Conservation (phyloP, 2,329 filamentous ascomycete species). For the Immersiporthe knoxdaviesiana region DNA sequence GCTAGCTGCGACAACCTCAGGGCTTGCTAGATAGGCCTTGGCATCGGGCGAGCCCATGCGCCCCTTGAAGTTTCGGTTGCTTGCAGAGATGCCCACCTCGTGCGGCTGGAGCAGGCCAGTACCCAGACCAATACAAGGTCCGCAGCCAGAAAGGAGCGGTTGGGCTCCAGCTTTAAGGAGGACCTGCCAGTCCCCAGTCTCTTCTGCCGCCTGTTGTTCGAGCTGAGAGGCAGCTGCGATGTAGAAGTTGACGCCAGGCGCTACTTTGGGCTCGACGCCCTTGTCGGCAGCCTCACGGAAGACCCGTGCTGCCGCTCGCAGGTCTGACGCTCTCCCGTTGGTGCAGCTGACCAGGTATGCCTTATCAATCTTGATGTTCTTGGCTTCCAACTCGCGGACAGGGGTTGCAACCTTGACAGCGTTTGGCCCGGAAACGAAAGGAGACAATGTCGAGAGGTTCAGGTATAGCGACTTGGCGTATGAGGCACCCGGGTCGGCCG, state of each 20-base stretch:
- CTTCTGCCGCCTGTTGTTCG: slow-evolving; percentile 79
- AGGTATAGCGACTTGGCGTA: slow-evolving; percentile 86
- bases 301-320: slow-evolving; percentile 80
- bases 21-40: slow-evolving; percentile 83
- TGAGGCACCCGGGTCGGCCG: slow-evolving; percentile 73
- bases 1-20: slow-evolving; percentile 90
- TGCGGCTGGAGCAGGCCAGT: slow-evolving; percentile 77
- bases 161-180: slow-evolving; percentile 76
- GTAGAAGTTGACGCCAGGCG: slow-evolving; percentile 80
- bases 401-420: slow-evolving; percentile 87
- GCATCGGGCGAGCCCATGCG: slow-evolving; percentile 82
- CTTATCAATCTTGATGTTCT: slow-evolving; percentile 82
- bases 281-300: slow-evolving; percentile 75
- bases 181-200: slow-evolving; percentile 81
- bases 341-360: slow-evolving; percentile 98
- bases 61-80: slow-evolving; percentile 89
- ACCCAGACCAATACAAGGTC: slow-evolving; percentile 81
- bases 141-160: slow-evolving; percentile 71
- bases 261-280: slow-evolving; percentile 68
- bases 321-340: slow-evolving; percentile 79
- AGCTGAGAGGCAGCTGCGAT: slow-evolving; percentile 81
- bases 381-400: slow-evolving; percentile 69
- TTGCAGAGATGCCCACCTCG: slow-evolving; percentile 84
- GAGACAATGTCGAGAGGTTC: slow-evolving; percentile 80
- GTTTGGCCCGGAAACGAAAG: slow-evolving; percentile 86